Base-by-base conservation (phyloP, 306 rosid species). In the Acmispon strigosus region DNA sequence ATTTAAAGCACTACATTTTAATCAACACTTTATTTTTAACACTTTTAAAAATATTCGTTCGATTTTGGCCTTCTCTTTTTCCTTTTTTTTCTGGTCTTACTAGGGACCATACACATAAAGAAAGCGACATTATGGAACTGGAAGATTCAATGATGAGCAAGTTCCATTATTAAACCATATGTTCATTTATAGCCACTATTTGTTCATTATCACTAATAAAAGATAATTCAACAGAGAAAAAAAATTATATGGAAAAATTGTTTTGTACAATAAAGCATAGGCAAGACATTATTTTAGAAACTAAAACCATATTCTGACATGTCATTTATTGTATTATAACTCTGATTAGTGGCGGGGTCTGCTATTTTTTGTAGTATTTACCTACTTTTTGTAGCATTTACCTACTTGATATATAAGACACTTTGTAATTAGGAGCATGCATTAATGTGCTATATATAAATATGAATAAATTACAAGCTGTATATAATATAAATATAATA, bases 131-230 rank as follows among this genome's bases (percentile, higher is more conserved):
- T 62, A 36, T 29, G 29, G 24, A 22, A 22, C 24, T 27, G 32
- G 10, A 62, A 66, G 59, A 66, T 18, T 66, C 59, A 72, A 54
- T 66, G 43, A 41, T 50, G 34, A 36, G 63, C 50, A 72, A 49
- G 64, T 50, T 58, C 49, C 34, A 66, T 39, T 42, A 41, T 72
- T 72, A 56, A 52, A 56, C 4, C 24, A 22, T 22, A 22, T 66
- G 19, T 18, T 57, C 42, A 27, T 37, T 72, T 48, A 22, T 55
- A 12, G 74, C 74, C 20, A 12, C 53, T 39, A 45, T 44, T n/a
- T 15, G 17, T 19, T 62, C 55, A 15, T 27, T 18, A 53, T 19
- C 10, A 27, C 14, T 6, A 55, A 65, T 54, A 65, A 65, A 27
- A 52, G 29, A 17, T 9, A 65, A 47, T 43, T 43, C 12, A 54